Base-by-base conservation (phyloP, 148 eudicot genomes). In the Chenopodium berlandieri region DNA sequence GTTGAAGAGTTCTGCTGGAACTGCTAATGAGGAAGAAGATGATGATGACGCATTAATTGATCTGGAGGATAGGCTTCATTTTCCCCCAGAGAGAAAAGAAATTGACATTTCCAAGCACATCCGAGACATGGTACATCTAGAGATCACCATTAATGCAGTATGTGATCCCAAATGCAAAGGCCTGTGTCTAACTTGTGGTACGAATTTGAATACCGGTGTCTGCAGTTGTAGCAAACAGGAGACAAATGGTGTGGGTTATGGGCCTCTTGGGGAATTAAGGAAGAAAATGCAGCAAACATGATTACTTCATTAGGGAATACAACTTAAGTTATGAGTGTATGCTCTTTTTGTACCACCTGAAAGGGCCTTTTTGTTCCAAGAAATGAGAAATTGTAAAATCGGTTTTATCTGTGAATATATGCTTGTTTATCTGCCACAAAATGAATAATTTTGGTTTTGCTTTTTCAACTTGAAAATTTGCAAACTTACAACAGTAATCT, bases 61-160 rank as follows among this genome's bases (percentile, higher is more conserved):
- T 83, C 66, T 86, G n/a, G 99, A 96, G 32, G 98, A 96, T 79
- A 85, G 89, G 79, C 82, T 96, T 31, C 85, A 92, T 85, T 96
- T 96, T 73, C 99, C 98, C 9, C 83, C 84, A 0, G 89, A 88
- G 71, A 84, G 87, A 47, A 94, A 89, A 81, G 82, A 81, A 74
- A 89, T 96, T 11, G 98, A 96, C 88, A 94, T 96, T 78, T 96
- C 99, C 30, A 96, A 96, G 89, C 90, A 87, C 23, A 84, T 94
- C 30, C 89, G 99, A 87, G 99, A 96, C 89, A 79, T 90, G 83
- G 79, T 96, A 85, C 99, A 96, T 80, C 66, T 96, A 1, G 97
- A 96, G 88, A 94, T 94, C 86, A 91, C 90, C 71, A 83, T 96
- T 20, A 86, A 83, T 73, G 86, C 93, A 9, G 31, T 94, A 10